Evolutionary conservation across 2,329 filamentous ascomycete species (phyloP).

Genomic region (Stemphylium beticola): DNA sequence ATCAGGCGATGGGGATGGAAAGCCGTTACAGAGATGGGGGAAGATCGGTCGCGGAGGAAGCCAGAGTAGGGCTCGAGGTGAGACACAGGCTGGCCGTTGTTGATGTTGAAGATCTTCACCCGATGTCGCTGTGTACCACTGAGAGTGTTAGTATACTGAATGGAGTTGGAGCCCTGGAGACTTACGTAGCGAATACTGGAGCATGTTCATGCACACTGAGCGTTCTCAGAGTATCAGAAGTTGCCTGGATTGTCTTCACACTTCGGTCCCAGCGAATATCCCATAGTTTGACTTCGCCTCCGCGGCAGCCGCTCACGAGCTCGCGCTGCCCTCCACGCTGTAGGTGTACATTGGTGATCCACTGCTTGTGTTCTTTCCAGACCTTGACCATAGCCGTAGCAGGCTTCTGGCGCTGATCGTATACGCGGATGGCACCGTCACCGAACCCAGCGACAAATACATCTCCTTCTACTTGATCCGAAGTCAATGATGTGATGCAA

Average conservation of each 20-base stretch:
- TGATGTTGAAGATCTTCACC: conserved; percentile 90
- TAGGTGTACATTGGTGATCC: conserved; percentile 96
- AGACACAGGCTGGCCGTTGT: conserved; percentile 76
- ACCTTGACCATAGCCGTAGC: conserved; percentile 93
- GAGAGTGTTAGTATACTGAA: conserved; percentile 17
- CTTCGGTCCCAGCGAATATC: conserved; percentile 87
- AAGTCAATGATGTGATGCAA: conserved; percentile 94
- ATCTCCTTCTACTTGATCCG: conserved; percentile 96
- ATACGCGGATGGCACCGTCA: conserved; percentile 91
- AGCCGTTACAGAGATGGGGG: conserved; percentile 84
- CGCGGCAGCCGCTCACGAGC: conserved; percentile 85
- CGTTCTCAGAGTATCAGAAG: conserved; percentile 78
- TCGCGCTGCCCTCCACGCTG: conserved; percentile 94
- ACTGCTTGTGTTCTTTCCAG: conserved; percentile 95
- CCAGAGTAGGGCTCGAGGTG: conserved; percentile 88
- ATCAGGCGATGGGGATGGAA: conserved; percentile 97
- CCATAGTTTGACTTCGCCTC: conserved; percentile 95
- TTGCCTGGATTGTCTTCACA: conserved; percentile 75
- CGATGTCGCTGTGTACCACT: conserved; percentile 88
- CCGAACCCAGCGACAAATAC: conserved; percentile 96
- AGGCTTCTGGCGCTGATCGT: conserved; percentile 83
- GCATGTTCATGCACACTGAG: conserved; percentile 95
- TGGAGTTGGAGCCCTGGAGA: conserved; percentile 67
- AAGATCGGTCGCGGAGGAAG: conserved; percentile 80
- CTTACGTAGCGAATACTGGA: conserved; percentile 77